Evolutionary conservation across 139 green algal genomes (phyloP), one percentile per base, ranked within the genome.

Genomic region (Parachlorella kessleri): DNA sequence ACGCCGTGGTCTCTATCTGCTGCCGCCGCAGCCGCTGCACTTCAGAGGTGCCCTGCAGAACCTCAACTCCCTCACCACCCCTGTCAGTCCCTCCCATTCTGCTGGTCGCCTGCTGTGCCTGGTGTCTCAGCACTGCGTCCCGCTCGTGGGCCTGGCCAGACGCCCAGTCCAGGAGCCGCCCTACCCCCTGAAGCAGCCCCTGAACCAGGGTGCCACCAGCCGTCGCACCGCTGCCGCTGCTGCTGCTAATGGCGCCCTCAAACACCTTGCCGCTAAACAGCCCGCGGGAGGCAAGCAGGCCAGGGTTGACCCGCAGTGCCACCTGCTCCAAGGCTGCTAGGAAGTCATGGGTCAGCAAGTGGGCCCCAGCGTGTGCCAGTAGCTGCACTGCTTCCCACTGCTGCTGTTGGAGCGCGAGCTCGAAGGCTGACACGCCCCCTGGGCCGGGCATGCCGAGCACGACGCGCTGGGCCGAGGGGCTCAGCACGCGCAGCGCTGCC

Each of bases 391-490:
- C 70, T 3, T 37, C 28, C 78, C 78, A 84, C 30, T 74, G 55
- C 39, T 63, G 70, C n/a, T 26, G 63, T 21, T 36, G 30, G 35
- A 84, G 54, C 5, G 78, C 78, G n/a, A 84, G 36, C 18, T 79
- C 72, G 2, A 75, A 23, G 1, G 78, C 30, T 6, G 54, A 55
- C 37, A 53, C 30, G n/a, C 78, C 70, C 6, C 5, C 21, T 2
- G n/a, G 63, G 38, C 78, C 65, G 0, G 72, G 78, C 53, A 77
- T 70, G 37, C 55, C 64, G 32, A 84, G 53, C 48, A 84, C 36
- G 1, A 28, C 36, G 7, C 26, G 35, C 36, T 40, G 36, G 28
- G 23, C 35, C 24, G 55, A 6, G 2, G 21, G 48, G 36, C 36
- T 40, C 66, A 77, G 53, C 66, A 64, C 39, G 30, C 33, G 66